Percentiles rank a stretch among this genome's conserved stretches.
These are phyloP conservation scores for Sarocladium brachiariae DNA, from an alignment of 2,329 filamentous ascomycete species.

Conservation along the genomic window DNA sequence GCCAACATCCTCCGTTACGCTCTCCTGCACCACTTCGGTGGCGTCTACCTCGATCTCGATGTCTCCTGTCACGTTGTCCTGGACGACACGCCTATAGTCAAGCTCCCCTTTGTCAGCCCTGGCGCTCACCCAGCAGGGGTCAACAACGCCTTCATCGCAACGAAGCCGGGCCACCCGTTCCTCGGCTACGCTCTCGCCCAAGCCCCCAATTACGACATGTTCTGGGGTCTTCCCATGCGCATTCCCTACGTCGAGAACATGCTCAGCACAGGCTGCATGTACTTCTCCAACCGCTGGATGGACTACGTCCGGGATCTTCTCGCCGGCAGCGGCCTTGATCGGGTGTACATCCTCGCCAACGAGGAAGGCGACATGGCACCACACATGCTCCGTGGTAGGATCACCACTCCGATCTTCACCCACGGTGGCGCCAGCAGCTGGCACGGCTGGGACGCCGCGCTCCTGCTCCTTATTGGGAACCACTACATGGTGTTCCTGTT, in stretches of 20 bases:
- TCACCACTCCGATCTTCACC: conserved; percentile 18
- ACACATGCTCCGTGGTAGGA: conserved; percentile 19
- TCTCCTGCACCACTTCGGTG: conserved; percentile 17
- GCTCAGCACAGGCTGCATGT: conserved; percentile 21
- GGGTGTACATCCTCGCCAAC: conserved; percentile 9
- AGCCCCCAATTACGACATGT: conserved; percentile 17
- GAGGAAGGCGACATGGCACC: conserved; percentile 16
- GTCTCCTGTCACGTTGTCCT: conserved; percentile 16
- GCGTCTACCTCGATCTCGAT: conserved; percentile 20
- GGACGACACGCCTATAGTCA: conserved; percentile 15
- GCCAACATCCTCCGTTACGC: conserved; percentile 18
- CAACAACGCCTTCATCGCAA: conserved; percentile 18
- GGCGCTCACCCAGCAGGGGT: conserved; percentile 18
- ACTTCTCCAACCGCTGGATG: conserved; percentile 21
- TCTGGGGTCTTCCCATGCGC: conserved; percentile 19
- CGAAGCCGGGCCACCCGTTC: conserved; percentile 15
- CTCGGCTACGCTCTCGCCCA: conserved; percentile 13
- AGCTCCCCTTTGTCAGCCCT: conserved; percentile 16
- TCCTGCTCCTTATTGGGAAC: conserved; percentile 16
- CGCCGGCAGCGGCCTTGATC: conserved; percentile 4
- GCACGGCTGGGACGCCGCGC: conserved; percentile 19
- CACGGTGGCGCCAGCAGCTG: conserved; percentile 20
- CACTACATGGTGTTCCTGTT: conserved; percentile 14
- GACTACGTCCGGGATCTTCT: conserved; percentile 14
- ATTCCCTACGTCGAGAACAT: conserved; percentile 21